Evolutionary conservation across 108 stramenopile species (phyloP).

Genomic region (Discostella stelligeroides): DNA sequence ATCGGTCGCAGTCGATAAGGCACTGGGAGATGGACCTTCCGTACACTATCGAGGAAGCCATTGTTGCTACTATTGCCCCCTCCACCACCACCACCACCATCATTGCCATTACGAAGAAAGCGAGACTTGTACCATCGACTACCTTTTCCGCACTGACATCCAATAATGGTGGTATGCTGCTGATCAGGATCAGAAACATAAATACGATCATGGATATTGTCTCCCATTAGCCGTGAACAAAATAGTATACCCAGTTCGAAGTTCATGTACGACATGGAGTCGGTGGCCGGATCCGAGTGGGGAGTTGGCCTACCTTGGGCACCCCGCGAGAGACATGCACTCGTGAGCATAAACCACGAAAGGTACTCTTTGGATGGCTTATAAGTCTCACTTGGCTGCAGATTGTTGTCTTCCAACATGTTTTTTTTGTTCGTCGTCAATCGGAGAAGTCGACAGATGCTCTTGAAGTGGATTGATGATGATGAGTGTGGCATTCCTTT

Average conservation of each 20-base stretch:
- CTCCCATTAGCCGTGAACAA: slow-evolving; percentile 55
- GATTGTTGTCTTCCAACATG: slow-evolving; percentile 2
- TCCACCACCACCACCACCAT: not conserved
- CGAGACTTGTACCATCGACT: slow-evolving; percentile 49
- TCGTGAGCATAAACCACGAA: slow-evolving; percentile 78
- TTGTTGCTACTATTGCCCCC: not conserved
- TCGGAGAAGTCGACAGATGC: slow-evolving; percentile 60
- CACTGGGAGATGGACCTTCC: slow-evolving; percentile 73
- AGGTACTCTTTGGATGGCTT: slow-evolving; percentile 49
- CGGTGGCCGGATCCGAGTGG: slow-evolving; percentile 25
- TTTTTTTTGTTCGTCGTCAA: slow-evolving; percentile 30
- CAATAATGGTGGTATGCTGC: slow-evolving; percentile 39
- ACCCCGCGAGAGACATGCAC: slow-evolving; percentile 80
- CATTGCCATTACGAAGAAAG: not conserved
- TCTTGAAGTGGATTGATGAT: slow-evolving; percentile 73
- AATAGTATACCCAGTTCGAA: slow-evolving; percentile 88
- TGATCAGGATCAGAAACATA: slow-evolving; percentile 67
- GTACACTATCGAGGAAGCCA: slow-evolving; percentile 29
- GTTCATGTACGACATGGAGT: slow-evolving; percentile 65
- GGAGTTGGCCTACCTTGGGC: slow-evolving; percentile 69
- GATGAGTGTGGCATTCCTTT: slow-evolving; percentile 28
- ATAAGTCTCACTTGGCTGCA: not conserved
- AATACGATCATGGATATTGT: slow-evolving; percentile 50
- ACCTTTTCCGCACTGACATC: slow-evolving; percentile 45
- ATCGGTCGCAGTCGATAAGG: slow-evolving; percentile 63